Evolutionary conservation across 805 yeast species (phyloP), one percentile per base, ranked within the genome.

Genomic region (Tetrapisispora nanseiensis): DNA sequence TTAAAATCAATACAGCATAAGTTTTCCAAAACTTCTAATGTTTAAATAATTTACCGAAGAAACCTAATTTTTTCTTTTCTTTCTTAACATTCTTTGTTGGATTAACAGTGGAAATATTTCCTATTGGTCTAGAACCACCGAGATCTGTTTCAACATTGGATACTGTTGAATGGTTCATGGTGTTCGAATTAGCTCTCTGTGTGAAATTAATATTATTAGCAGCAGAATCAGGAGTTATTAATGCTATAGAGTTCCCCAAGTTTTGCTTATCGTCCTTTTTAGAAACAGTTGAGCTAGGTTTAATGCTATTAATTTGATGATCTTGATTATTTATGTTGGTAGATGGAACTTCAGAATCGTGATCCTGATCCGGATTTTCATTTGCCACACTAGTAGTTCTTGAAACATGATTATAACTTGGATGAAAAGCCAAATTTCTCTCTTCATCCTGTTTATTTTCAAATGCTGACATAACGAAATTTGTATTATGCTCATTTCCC

Each of bases 41-140:
- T 39, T 40, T 40, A 27, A 40, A 40, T 11, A 40, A n/a, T 34
- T 40, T 40, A 5, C 35, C 31, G 23, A 40, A 40, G 24, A 40
- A 21, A 13, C 28, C 22, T n/a, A 8, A 3, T 15, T 40, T 40
- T 19, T 40, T 40, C 16, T 40, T 40, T 12, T 27, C 23, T 20
- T 19, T 33, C 19, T 18, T 23, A 4, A 16, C 30, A 11, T 10
- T 31, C 27, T 22, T 21, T n/a, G 34, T 15, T 10, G 9, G 21
- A 8, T 18, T 16, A 29, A 13, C 4, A 3, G 26, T 6, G 12
- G 27, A 6, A 27, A 5, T 32, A 20, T 28, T 27, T 19, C 15
- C 16, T 33, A 20, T 3, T 33, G 21, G 28, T n/a, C 18, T 28
- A 21, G 28, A 3, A 33, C n/a, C 6, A 35, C 12, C 26, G 10